A percentile compares a stretch with the other conserved stretches of the same genome.
Evolutionary conservation across 495 filamentous ascomycete genomes (phyloP).

Genomic region (Aspergillus sclerotiicarbonarius): DNA sequence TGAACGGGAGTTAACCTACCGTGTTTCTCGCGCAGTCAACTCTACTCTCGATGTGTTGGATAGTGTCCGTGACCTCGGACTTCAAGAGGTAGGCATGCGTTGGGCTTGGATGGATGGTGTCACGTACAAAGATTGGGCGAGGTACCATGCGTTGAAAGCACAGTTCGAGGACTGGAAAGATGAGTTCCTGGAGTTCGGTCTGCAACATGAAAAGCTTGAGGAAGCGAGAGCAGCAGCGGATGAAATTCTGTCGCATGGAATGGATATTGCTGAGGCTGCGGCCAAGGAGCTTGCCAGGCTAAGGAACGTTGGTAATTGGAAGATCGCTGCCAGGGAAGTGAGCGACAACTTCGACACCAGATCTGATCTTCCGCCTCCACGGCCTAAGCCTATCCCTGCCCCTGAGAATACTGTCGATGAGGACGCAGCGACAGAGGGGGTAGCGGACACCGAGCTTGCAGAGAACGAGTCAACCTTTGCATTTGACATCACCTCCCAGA

Average conservation of each 20-base stretch:
- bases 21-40: constrained; percentile 72
- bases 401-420: constrained; percentile 22
- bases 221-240: constrained; percentile 67
- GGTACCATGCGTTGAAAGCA: constrained; percentile 81
- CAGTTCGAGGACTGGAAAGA: constrained; percentile 81
- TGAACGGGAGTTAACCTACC: constrained; percentile 63
- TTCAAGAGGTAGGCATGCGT: constrained; percentile 95
- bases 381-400: constrained; percentile 32
- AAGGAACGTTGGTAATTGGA: constrained; percentile 85
- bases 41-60: constrained; percentile 82
- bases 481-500: neutral
- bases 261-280: constrained; percentile 73
- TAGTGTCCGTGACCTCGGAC: constrained; percentile 77
- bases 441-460: neutral
- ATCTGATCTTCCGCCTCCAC: constrained; percentile 45
- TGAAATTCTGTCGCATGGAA: constrained; percentile 70
- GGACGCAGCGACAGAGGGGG: constrained; percentile 14
- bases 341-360: constrained; percentile 71
- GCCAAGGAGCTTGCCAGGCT: constrained; percentile 80
- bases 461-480: constrained; percentile 7
- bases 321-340: constrained; percentile 72
- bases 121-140: constrained; percentile 93
- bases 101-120: constrained; percentile 97
- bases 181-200: constrained; percentile 70
- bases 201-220: constrained; percentile 67